Conservation (phyloP, 202 grass and related monocot genomes). For the Setaria italica region DNA sequence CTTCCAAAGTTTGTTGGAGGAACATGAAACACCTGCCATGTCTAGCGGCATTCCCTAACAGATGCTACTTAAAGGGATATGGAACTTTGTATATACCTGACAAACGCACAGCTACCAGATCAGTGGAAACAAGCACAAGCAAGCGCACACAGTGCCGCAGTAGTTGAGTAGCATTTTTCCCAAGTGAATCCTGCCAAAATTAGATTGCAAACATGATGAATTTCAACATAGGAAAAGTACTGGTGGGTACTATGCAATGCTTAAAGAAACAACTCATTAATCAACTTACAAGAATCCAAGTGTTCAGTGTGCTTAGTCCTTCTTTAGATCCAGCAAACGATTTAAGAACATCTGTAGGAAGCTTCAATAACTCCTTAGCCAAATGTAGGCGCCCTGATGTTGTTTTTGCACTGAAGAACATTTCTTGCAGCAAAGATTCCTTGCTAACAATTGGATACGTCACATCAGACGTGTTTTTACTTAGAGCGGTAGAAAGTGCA, state of each 20-base stretch:
- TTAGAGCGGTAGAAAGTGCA: slow-evolving; percentile 73
- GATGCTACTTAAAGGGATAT: slow-evolving; percentile 32
- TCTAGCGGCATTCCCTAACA: slow-evolving; percentile 30
- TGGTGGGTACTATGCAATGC: slow-evolving; percentile 22
- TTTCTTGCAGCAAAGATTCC: slow-evolving; percentile 85
- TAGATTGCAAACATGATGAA: slow-evolving; percentile 41
- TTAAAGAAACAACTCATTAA: slow-evolving; percentile 45
- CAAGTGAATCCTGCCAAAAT: slow-evolving; percentile 85
- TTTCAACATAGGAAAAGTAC: slow-evolving; percentile 47
- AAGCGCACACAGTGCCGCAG: slow-evolving; percentile 93
- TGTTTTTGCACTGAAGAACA: slow-evolving; percentile 93
- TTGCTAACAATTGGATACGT: slow-evolving; percentile 65
- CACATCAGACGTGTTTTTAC: slow-evolving; percentile 67
- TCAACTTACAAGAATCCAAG: slow-evolving; percentile 95
- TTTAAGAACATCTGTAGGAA: slow-evolving; percentile 75
- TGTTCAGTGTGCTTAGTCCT: slow-evolving; percentile 80
- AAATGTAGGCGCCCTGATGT: slow-evolving; percentile 91
- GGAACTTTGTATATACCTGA: slow-evolving; percentile 67
- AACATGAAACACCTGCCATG: slow-evolving; percentile 26
- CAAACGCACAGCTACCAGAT: slow-evolving; percentile 88
- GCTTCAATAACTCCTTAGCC: slow-evolving; percentile 81
- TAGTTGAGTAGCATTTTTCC: slow-evolving; percentile 96
- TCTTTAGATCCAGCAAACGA: slow-evolving; percentile 95
- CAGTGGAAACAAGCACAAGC: slow-evolving; percentile 89
- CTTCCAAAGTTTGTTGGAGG: slow-evolving; percentile 24